Base-by-base conservation (phyloP, 257 asterid genomes). In the Capsicum baccatum region DNA sequence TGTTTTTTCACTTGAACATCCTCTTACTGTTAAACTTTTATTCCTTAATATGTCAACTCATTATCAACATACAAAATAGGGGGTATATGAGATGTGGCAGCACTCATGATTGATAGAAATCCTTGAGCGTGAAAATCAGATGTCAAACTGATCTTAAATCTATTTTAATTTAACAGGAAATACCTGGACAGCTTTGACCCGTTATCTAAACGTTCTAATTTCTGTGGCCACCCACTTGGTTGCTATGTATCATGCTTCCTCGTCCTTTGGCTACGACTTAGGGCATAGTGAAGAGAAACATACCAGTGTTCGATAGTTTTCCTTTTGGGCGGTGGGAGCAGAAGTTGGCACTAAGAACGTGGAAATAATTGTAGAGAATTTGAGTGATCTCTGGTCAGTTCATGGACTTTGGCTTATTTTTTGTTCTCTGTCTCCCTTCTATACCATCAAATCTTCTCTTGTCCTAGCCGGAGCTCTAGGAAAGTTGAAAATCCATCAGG, bases 111-210 rank as follows among this genome's bases (percentile, higher is more conserved):
- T 54, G 62, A 54, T 74, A 2, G 48, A 76, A 8, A 14, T 26
- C 2, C 64, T 26, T 26, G 48, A 48, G 33, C 0, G 3, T 35
- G 26, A 13, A 52, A 54, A 26, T 52, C 48, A 14, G 64, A 26
- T 12, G 8, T 76, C 2, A 76, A 26, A 76, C 9, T 76, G 81
- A 54, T 76, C 63, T 54, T 52, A 14, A 26, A 76, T 76, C 26
- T 54, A 15, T 54, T 50, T 54, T 0, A 21, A 48, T 76, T 13
- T 54, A 21, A 7, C 9, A 21, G 47, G 13, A 37, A 76, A 76
- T 52, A 76, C 26, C 5, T 76, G 81, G 26, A 76, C 81, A 76
- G 4, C 50, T 74, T 74, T 21, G 59, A 73, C n/a, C 3, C 16
- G 8, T 13, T 52, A 13, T 7, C 47, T 52, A 52, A 13, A 52